Conservation (phyloP, 768 basidiomycete genomes). For the Hortiboletus campestris region DNA sequence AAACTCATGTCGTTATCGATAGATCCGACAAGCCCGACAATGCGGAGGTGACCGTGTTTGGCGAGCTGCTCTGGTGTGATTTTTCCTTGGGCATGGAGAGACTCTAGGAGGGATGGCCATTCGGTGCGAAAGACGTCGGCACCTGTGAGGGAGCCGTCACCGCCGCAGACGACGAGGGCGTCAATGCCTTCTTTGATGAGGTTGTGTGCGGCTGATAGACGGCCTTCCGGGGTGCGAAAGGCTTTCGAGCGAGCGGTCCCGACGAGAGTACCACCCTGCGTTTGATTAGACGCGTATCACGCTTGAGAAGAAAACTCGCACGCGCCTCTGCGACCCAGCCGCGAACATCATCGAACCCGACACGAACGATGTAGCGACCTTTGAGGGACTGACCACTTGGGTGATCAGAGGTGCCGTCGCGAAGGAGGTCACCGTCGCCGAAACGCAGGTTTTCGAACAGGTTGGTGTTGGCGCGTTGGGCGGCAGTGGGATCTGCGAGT, state of each 20-base stretch:
- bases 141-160: slow-evolving; percentile 95
- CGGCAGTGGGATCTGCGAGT: slow-evolving; percentile 28
- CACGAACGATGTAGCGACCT: slow-evolving; percentile 89
- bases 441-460: slow-evolving; percentile 77
- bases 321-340: slow-evolving; percentile 89
- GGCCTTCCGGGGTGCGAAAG: slow-evolving; percentile 87
- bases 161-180: slow-evolving; percentile 94
- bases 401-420: slow-evolving; percentile 80
- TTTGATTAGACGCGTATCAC: background rate
- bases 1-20: slow-evolving; percentile 99
- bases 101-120: slow-evolving; percentile 83
- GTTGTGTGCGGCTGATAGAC: slow-evolving; percentile 85
- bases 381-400: slow-evolving; percentile 69
- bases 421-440: slow-evolving; percentile 74
- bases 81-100: slow-evolving; percentile 65
- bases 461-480: slow-evolving; percentile 29
- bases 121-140: slow-evolving; percentile 92
- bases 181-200: slow-evolving; percentile 97
- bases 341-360: slow-evolving; percentile 97
- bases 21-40: slow-evolving; percentile 97
- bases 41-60: slow-evolving; percentile 81
- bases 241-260: slow-evolving; percentile 86
- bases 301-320: background rate
- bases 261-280: slow-evolving; percentile 89
- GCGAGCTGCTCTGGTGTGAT: slow-evolving; percentile 74